phyloP scores from a whole-genome alignment of 257 asterid species.

The Henckelia pumila region DNA sequence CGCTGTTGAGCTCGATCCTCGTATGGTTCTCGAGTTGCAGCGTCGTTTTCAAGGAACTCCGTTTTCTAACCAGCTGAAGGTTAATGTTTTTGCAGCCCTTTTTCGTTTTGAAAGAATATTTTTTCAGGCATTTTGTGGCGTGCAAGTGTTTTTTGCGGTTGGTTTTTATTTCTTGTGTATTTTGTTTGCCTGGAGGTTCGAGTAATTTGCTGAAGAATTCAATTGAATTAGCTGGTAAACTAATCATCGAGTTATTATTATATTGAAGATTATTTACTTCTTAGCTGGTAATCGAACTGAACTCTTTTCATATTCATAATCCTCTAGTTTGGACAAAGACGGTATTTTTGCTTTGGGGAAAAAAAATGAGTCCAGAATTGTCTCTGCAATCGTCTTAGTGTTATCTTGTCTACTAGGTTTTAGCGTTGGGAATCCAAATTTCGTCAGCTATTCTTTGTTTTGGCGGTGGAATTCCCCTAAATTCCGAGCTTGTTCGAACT shows the following conservation, averaged over 20 bases:
- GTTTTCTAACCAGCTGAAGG: conserved; percentile 60
- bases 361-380: background rate
- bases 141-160: background rate
- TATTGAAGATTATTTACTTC: background rate
- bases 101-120: background rate
- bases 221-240: too few relatives aligned
- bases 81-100: background rate
- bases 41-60: conserved; percentile 95
- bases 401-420: background rate
- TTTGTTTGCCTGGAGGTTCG: background rate
- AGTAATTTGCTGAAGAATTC: background rate
- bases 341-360: background rate
- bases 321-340: too few relatives aligned
- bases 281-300: background rate
- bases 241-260: too few relatives aligned
- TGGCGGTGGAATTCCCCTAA: background rate
- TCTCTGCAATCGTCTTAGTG: background rate
- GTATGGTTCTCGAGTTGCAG: conserved; percentile 91
- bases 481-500: too few relatives aligned
- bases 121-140: background rate
- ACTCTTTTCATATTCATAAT: background rate
- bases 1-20: conserved; percentile 91
- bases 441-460: background rate
- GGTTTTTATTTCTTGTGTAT: background rate
- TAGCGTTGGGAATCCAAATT: background rate